phyloP scores from a whole-genome alignment of 371 early-diverging fungal genomes.

The Homolaphlyctis polyrhiza region DNA sequence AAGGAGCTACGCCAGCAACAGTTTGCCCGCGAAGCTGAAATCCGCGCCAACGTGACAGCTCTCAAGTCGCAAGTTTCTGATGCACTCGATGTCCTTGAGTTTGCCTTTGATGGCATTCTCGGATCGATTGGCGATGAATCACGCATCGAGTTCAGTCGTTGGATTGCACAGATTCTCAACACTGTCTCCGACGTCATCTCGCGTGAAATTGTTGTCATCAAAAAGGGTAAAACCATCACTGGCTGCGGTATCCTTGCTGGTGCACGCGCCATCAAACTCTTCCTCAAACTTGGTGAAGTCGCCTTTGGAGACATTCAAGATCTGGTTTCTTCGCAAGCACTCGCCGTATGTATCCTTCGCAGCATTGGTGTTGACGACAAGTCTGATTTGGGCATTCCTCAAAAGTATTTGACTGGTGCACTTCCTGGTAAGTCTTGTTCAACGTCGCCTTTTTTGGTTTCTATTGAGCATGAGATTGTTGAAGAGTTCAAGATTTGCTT shows the following conservation, averaged over 20 bases:
- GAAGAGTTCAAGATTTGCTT: no score
- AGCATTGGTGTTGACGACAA: slow-evolving; percentile 2
- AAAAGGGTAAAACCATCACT: slow-evolving; percentile 33
- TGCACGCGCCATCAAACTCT: slow-evolving; percentile 52
- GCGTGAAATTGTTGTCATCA: slow-evolving; percentile 42
- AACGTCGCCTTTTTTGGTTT: neutral
- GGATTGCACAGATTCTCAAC: slow-evolving; percentile 42
- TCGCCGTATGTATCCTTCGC: neutral
- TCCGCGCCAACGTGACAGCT: slow-evolving; percentile 60
- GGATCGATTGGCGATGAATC: slow-evolving; percentile 41
- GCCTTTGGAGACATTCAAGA: neutral
- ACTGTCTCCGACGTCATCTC: slow-evolving; percentile 21
- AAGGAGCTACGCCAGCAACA: slow-evolving; percentile 69
- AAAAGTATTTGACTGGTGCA: slow-evolving; percentile 9
- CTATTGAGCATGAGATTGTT: no score
- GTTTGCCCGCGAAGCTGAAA: slow-evolving; percentile 67
- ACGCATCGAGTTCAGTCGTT: slow-evolving; percentile 33
- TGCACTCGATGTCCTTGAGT: slow-evolving; percentile 61
- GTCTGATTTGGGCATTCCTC: neutral
- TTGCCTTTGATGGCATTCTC: slow-evolving; percentile 59
- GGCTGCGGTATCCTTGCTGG: slow-evolving; percentile 47
- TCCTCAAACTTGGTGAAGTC: slow-evolving; percentile 41
- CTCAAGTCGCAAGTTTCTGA: slow-evolving; percentile 46
- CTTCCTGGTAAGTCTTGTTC: neutral
- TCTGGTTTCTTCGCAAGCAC: neutral